Conservation (phyloP, 2,329 filamentous ascomycete species). For the Ambrosiella beaveri region DNA sequence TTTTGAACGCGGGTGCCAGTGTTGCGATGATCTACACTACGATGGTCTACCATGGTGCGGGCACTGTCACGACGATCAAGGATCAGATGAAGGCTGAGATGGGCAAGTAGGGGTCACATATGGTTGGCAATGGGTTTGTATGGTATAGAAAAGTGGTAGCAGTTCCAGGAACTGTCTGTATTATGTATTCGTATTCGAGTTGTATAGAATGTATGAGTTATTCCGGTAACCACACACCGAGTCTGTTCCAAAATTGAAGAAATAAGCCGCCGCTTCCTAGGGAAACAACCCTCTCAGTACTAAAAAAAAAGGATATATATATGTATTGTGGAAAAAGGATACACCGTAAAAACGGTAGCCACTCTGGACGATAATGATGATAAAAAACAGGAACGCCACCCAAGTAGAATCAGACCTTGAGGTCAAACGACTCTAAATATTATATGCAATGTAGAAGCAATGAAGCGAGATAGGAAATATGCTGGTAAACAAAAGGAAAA, state of each 20-base stretch:
- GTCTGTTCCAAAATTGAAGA: background rate
- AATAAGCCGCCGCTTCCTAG: background rate
- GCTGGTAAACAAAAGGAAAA: background rate
- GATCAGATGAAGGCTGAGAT: slow-evolving; percentile 36
- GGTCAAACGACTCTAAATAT: background rate
- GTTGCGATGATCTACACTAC: slow-evolving; percentile 85
- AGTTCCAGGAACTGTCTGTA: background rate
- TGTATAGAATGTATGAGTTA: slow-evolving; percentile 5
- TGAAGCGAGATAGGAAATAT: background rate
- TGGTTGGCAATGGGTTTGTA: background rate
- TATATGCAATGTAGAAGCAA: too few species aligned
- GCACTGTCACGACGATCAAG: slow-evolving; percentile 49
- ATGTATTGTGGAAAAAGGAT: background rate
- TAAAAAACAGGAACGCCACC: background rate
- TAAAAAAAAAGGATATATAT: background rate
- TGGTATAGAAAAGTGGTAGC: background rate
- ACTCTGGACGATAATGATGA: background rate
- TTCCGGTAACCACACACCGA: background rate
- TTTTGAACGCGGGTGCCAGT: slow-evolving; percentile 76
- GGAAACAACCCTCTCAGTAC: background rate
- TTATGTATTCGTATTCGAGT: background rate
- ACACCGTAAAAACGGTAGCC: background rate
- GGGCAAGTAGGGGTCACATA: slow-evolving; percentile 14
- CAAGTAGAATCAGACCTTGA: background rate
- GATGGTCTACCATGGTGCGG: slow-evolving; percentile 45